Evolutionary conservation across 345 rosid genomes (phyloP).

Genomic region (Populus tremula): DNA sequence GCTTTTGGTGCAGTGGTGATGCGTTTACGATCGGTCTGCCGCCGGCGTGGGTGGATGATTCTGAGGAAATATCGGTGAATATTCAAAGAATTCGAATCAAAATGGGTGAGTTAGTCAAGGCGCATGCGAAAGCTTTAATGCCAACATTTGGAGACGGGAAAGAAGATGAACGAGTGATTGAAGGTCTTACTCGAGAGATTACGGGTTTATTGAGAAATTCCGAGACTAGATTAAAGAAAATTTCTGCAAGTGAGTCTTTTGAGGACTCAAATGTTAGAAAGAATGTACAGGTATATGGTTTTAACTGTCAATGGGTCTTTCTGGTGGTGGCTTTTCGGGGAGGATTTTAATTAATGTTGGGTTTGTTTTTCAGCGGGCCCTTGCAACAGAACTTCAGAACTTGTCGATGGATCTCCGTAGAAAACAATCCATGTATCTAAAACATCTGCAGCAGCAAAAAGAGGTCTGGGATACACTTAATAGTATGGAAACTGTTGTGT

Average conservation of each 20-base stretch:
- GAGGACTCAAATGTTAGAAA: conserved; percentile 91
- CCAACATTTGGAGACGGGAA: conserved; percentile 95
- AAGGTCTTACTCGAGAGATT: conserved; percentile 73
- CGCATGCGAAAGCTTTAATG: conserved; percentile 94
- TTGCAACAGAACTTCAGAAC: conserved; percentile 87
- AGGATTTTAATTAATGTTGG: neutral
- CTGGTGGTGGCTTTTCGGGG: neutral
- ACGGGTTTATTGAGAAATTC: conserved; percentile 73
- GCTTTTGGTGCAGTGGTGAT: conserved; percentile 59
- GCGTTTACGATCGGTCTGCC: conserved; percentile 73
- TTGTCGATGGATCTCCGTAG: conserved; percentile 91
- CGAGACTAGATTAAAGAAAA: conserved; percentile 69
- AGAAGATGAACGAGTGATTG: conserved; percentile 81
- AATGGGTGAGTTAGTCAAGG: conserved; percentile 77
- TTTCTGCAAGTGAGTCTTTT: conserved; percentile 63
- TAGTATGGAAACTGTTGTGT: no score
- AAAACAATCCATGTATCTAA: conserved; percentile 88
- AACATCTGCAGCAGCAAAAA: conserved; percentile 77
- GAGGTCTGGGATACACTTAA: conserved; percentile 45
- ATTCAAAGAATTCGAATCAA: conserved; percentile 66
- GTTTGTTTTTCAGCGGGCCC: conserved; percentile 49
- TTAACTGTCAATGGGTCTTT: no score
- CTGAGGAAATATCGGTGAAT: conserved; percentile 78
- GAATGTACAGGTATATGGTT: conserved; percentile 72
- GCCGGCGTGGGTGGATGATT: conserved; percentile 93